phyloP scores from a whole-genome alignment of 208 protist genomes.

The Leishmania braziliensis region DNA sequence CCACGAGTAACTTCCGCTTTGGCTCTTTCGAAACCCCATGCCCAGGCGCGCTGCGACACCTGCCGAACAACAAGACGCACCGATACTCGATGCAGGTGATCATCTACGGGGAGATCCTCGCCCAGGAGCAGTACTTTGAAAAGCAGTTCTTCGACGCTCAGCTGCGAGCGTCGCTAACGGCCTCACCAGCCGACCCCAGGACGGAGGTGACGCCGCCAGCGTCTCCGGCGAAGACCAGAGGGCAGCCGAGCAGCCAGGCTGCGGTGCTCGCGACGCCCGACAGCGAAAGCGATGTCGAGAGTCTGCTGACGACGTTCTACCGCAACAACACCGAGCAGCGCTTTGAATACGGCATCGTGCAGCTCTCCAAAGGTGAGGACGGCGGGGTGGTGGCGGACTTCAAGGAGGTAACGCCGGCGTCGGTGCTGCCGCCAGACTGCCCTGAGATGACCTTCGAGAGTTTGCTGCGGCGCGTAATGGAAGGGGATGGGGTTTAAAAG shows the following conservation, averaged over 20 bases:
- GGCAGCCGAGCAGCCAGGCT: neutral
- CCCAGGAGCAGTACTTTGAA: constrained; percentile 67
- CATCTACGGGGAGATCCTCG: constrained; percentile 79
- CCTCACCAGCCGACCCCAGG: neutral
- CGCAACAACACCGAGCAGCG: constrained; percentile 22
- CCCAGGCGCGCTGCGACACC: constrained; percentile 68
- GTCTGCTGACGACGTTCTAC: constrained; percentile 27
- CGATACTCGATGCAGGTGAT: constrained; percentile 88
- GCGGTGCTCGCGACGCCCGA: neutral
- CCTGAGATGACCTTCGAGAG: constrained; percentile 54
- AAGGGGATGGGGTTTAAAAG: constrained; percentile 31
- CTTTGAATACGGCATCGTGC: constrained; percentile 84
- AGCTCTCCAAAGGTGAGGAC: constrained; percentile 71
- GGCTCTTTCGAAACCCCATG: constrained; percentile 74
- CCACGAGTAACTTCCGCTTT: constrained; percentile 80
- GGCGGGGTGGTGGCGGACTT: constrained; percentile 67
- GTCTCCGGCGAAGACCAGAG: neutral
- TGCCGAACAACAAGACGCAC: constrained; percentile 84
- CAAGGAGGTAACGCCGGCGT: constrained; percentile 58
- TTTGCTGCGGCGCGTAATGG: constrained; percentile 73
- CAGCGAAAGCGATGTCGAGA: neutral
- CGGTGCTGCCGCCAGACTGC: constrained; percentile 67
- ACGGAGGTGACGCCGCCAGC: neutral
- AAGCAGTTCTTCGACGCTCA: constrained; percentile 60
- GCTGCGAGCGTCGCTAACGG: constrained; percentile 30